Percentiles rank a stretch among this genome's conserved stretches.
phyloP scores from a whole-genome alignment of 345 rosid species.

The Viola odorata region DNA sequence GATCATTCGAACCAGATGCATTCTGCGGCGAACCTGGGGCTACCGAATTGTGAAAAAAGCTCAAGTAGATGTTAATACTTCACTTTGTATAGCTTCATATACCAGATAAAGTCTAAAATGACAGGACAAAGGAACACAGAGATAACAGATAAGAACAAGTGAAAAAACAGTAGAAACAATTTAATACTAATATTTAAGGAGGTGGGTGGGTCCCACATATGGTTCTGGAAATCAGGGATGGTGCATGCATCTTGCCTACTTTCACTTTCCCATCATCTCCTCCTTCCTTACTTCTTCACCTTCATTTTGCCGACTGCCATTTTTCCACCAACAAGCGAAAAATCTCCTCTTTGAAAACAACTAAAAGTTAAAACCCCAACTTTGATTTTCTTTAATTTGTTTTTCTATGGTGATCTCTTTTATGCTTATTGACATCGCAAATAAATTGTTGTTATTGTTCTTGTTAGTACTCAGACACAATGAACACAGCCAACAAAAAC shows the following conservation, averaged over 20 bases:
- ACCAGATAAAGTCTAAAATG: too few relatives aligned
- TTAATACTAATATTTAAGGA: neutral
- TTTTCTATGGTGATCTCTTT: neutral
- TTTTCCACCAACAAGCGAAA: neutral
- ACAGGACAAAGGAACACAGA: too few relatives aligned
- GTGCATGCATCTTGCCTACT: constrained; percentile 32
- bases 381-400: neutral
- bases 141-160: too few relatives aligned
- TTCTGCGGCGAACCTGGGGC: constrained; percentile 67
- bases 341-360: neutral
- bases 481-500: constrained; percentile 3
- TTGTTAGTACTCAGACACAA: neutral
- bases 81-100: too few relatives aligned
- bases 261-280: neutral
- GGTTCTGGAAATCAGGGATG: constrained; percentile 2
- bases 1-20: constrained; percentile 79
- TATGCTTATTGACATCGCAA: neutral
- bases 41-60: constrained; percentile 8
- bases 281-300: neutral
- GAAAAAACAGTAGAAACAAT: neutral
- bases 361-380: neutral
- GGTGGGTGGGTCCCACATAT: constrained; percentile 17
- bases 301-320: neutral
- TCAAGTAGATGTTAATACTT: too few relatives aligned
- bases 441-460: too few relatives aligned